Evolutionary conservation across 2,329 filamentous ascomycete species (phyloP), one percentile per base, ranked within the genome.

Genomic region (Colletotrichum sublineola): DNA sequence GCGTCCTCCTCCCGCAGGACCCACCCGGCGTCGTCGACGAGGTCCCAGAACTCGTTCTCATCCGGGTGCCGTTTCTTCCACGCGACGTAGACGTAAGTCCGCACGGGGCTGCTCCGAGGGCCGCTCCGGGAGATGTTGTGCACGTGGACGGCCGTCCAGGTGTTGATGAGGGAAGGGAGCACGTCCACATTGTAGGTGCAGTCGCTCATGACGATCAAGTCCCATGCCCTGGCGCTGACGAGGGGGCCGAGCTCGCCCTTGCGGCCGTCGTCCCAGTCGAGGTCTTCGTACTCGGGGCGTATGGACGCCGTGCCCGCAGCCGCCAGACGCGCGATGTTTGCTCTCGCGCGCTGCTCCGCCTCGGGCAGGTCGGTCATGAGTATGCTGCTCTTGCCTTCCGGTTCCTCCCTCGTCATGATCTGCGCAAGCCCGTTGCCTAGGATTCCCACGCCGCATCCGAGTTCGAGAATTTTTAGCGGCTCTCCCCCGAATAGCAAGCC

Each of bases 171-270:
- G 2, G 86, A 83, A 1, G 86, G 84, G 36, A 90, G 79, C 74
- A 84, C 86, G 77, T 90, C 88, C 65, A 84, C 85, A 73, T 90
- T 90, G 81, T 90, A 90, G 0, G 88, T 90, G 82, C 89, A 90
- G 78, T 91, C 89, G 77, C 88, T 89, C 31, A 90, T 80, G 64
- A 89, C 81, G 58, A 89, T 76, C 6, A 90, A 79, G 71, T 90
- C 85, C 88, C 88, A 90, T 2, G 78, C 72, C 2, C 78, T 79
- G 0, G 81, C 79, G n/a, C 75, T 73, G 1, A 82, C 82, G 33
- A 82, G 77, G 0, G 80, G 75, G 0, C 86, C 86, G 73, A 90
- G 87, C 0, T 62, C 68, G 0, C 86, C 87, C 1, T 78, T 72
- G 38, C 82, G 79, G 0, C 86, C 88, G 42, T 87, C 82, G 31